Base-by-base conservation (phyloP, 1,284 basidiomycete genomes). In the Ustilago tritici region DNA sequence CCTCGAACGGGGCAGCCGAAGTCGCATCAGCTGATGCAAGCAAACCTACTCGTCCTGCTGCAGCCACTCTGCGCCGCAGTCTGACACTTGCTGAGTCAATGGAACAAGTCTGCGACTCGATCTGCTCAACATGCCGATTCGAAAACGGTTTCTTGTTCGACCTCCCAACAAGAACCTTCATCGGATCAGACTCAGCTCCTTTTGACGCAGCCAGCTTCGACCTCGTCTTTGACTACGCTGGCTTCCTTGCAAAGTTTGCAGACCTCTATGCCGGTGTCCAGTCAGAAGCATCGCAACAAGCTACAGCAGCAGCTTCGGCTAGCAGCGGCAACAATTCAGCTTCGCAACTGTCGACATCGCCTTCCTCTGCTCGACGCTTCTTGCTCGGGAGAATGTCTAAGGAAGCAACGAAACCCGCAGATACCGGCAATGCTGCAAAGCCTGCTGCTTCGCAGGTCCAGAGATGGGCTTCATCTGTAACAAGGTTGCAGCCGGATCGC, bases 81-180 rank as follows among this genome's bases (percentile, higher is more conserved):
- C 36, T 68, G 23, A 67, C 66, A 38, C 65, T 81, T 10, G 64
- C 70, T 12, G 81, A 81, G 19, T 78, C 73, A 5, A 65, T 82
- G 56, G 81, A 81, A 54, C 60, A 70, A 36, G 65, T 80, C 5
- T 81, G 79, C 61, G 77, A 81, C 50, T 52, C 65, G 14, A 77
- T 81, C 36, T 83, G 64, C 54, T 55, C 82, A 92, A 93, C 94
- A 70, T 95, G 93, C 1, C 92, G 93, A 80, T 92, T 95, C 52
- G 92, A 93, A 46, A 98, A 97, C 86, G 93, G 93, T 0, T 98
- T 95, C 86, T 87, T 98, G 12, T 98, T 98, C 81, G 96, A 99
- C 85, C 91, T 91, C 4, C 90, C 90, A 6, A 94, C 94, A 19
- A 90, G 94, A 60, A 89, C 98, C 38, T 96, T 95, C 81, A 90